Conservation (phyloP, 2,329 filamentous ascomycete genomes). For the Davidsoniella neocaledoniae region DNA sequence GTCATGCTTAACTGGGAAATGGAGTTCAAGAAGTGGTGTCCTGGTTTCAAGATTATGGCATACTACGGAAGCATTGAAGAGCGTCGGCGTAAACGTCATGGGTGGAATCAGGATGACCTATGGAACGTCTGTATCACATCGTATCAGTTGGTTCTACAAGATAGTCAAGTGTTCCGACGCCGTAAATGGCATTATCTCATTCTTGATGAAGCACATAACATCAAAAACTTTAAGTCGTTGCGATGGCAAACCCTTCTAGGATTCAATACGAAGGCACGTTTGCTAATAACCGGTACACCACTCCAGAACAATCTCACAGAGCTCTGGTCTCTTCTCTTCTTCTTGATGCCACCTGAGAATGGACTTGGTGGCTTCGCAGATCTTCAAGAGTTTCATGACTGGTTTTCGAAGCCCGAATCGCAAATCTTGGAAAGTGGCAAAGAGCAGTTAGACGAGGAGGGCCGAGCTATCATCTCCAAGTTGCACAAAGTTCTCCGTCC, state of each 20-base stretch:
- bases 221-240: constrained; percentile 98
- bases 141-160: constrained; percentile 88
- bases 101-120: constrained; percentile 82
- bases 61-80: constrained; percentile 95
- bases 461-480: constrained; percentile 78
- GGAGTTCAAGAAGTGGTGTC: constrained; percentile 99
- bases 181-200: constrained; percentile 96
- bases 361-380: constrained; percentile 83
- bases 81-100: constrained; percentile 73
- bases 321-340: constrained; percentile 91
- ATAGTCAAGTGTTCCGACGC: constrained; percentile 84
- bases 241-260: constrained; percentile 90
- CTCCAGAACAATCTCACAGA: constrained; percentile 95
- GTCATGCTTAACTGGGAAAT: constrained; percentile 99
- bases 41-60: constrained; percentile 92
- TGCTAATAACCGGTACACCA: constrained; percentile 84
- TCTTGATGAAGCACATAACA: constrained; percentile 95
- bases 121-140: constrained; percentile 98
- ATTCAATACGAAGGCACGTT: constrained; percentile 75
- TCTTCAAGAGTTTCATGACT: constrained; percentile 87
- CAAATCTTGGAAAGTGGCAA: constrained; percentile 91
- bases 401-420: constrained; percentile 87
- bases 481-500: constrained; percentile 87
- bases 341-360: constrained; percentile 81
- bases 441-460: constrained; percentile 87